phyloP scores from a whole-genome alignment of 2,329 filamentous ascomycete species.

The Zymoseptoria ardabiliae region DNA sequence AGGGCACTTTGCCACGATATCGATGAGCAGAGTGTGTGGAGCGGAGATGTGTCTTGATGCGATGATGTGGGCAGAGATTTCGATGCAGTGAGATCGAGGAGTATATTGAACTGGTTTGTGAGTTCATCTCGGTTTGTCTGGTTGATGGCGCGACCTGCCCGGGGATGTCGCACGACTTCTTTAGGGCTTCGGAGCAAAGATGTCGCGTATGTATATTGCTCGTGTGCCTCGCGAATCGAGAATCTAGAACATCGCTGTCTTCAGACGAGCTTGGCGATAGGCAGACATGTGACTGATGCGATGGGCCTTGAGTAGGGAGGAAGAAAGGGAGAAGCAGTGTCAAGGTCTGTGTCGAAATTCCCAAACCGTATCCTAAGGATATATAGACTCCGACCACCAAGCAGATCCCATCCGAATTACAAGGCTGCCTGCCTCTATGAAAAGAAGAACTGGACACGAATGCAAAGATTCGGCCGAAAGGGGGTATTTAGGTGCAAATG shows the following conservation, averaged over 20 bases:
- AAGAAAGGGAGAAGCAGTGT: background rate
- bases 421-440: background rate
- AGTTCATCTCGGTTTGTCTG: background rate
- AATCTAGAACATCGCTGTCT: background rate
- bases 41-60: background rate
- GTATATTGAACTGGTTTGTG: background rate
- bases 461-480: background rate
- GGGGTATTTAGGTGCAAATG: background rate
- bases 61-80: background rate
- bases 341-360: background rate
- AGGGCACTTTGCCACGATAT: background rate
- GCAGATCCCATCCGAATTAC: background rate
- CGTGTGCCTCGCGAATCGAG: background rate
- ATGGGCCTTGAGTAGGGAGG: too few species aligned
- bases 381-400: background rate
- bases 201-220: background rate
- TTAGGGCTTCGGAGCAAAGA: background rate
- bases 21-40: background rate
- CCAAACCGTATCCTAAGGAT: background rate
- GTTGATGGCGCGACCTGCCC: background rate
- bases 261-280: background rate
- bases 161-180: background rate
- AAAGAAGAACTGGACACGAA: background rate
- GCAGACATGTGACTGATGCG: too few species aligned
- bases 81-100: background rate